A percentile compares a stretch with the other conserved stretches of the same genome.
These are phyloP conservation scores for Solanum etuberosum DNA, from an alignment of 257 asterid species.

Conservation along the genomic window DNA sequence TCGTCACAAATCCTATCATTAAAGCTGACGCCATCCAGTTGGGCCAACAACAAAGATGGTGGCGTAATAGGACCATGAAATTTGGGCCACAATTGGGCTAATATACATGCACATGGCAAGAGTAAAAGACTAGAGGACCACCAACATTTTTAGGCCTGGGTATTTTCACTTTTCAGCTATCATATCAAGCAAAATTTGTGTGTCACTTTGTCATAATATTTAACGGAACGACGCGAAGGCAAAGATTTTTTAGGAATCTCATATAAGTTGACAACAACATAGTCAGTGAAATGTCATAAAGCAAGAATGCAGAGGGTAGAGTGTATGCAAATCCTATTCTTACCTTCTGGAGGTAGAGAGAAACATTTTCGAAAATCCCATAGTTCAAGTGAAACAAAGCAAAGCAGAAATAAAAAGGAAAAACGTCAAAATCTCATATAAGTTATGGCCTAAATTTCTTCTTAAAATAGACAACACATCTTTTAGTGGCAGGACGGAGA, in stretches of 20 bases:
- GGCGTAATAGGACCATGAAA: background rate
- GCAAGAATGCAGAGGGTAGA: background rate
- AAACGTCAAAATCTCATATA: background rate
- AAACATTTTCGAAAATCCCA: too few species aligned
- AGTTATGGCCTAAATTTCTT: background rate
- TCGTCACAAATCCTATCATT: background rate
- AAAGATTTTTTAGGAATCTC: background rate
- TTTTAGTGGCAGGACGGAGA: background rate
- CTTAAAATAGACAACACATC: background rate
- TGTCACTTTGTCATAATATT: background rate
- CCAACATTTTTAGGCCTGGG: background rate
- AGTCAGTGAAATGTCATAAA: background rate
- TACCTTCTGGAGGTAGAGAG: background rate
- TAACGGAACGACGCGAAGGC: background rate
- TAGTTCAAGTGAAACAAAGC: background rate
- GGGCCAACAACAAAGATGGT: background rate
- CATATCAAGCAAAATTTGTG: background rate
- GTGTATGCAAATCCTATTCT: too few species aligned
- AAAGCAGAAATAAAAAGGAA: background rate
- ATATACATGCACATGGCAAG: background rate
- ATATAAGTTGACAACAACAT: background rate
- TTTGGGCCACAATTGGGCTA: background rate
- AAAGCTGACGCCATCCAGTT: background rate
- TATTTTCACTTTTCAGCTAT: background rate
- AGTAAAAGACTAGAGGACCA: background rate